Evolutionary conservation across 495 filamentous ascomycete genomes (phyloP), one percentile per base, ranked within the genome.

Genomic region (Lasiosphaeria hispida): DNA sequence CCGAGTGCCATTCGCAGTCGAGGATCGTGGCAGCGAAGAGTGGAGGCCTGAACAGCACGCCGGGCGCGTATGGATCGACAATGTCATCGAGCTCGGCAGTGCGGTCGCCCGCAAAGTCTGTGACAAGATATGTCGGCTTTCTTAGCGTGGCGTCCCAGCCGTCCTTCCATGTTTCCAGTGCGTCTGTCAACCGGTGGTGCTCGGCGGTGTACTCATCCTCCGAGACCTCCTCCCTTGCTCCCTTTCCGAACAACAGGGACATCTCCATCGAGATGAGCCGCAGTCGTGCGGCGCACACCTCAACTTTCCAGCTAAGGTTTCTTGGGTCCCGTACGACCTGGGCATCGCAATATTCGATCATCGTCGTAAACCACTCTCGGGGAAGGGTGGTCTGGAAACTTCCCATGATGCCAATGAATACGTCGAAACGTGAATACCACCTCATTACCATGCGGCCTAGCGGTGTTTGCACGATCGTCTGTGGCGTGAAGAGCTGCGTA

Each of bases 351-450:
- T 82, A 86, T 13, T 86, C 77, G 49, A 87, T 78, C 54, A 79
- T 79, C 9, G 78, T 73, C 4, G 83, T 78, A 63, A 92, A 93
- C 93, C 93, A 98, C 53, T 91, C 88, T 44, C 85, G 84, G 19
- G 84, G 77, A 10, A 96, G 77, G 11, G 87, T 80, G 0, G 89
- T 84, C 62, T 87, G 84, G 59, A 86, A 87, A 10, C 89, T 89
- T 37, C 91, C 87, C 77, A 96, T 81, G 55, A 96, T 82, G 13
- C 89, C 86, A 6, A 86, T 87, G 48, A 92, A 87, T 3, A 96
- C 79, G 65, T 97, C 94, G 62, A 95, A 96, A 35, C 91, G 88
- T 14, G 84, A 81, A 69, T 96, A 97, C 94, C 94, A 97, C 17
- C 79, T 76, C 43, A 94, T 82, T 40, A 95, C 82, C 63, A 86